Conservation (phyloP, 75 land plant genomes). For the Isoetes taiwanensis region DNA sequence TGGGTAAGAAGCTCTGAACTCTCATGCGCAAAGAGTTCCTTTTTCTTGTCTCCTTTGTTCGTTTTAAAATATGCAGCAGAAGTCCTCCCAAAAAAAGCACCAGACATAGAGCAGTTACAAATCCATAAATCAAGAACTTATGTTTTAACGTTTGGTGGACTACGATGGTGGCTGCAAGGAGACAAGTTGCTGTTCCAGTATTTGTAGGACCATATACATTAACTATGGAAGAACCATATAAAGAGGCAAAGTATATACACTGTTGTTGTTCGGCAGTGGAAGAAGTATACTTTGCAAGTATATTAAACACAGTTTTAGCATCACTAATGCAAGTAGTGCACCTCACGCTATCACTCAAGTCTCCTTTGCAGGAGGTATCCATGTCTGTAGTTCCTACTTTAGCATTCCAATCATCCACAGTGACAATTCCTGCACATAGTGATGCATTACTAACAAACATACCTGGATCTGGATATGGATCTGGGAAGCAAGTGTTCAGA, state of each 20-base stretch:
- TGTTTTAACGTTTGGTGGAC: no score
- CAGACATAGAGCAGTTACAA: no score
- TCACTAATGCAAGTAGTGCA: conserved; percentile 44
- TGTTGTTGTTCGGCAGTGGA: conserved; percentile 7
- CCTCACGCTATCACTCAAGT: conserved; percentile 22
- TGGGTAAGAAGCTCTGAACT: no score
- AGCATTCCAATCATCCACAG: conserved; percentile 24
- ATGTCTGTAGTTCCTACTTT: conserved; percentile 24
- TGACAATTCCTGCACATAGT: conserved; percentile 39
- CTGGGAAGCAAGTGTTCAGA: conserved; percentile 27
- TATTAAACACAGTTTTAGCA: no score
- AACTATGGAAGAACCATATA: conserved; percentile 53
- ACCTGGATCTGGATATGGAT: neutral
- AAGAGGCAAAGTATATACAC: conserved; percentile 34
- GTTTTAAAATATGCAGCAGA: no score
- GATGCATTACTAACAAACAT: conserved; percentile 28
- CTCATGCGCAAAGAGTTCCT: no score
- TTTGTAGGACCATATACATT: conserved; percentile 38
- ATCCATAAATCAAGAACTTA: no score
- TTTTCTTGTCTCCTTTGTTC: no score
- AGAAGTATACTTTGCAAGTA: no score
- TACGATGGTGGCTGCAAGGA: conserved; percentile 11
- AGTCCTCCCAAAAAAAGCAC: no score
- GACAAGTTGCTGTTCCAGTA: conserved; percentile 27
- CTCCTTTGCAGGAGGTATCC: conserved; percentile 34